Base-by-base conservation (phyloP, 768 basidiomycete genomes). In the Antrodiella citrinella region DNA sequence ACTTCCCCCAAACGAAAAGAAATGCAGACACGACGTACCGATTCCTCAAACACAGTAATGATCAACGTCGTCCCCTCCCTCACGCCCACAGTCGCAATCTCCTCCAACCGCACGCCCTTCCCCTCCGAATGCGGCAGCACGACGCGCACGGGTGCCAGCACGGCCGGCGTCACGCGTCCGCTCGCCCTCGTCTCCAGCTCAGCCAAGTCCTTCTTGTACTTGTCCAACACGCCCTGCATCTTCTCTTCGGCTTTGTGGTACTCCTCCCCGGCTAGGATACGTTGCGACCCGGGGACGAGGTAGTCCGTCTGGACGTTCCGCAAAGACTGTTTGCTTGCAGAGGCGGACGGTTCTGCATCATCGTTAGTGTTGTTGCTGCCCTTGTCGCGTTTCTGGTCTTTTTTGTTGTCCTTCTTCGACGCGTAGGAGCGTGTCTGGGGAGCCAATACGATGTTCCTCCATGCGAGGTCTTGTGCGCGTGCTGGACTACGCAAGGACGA, bases 1-100 rank as follows among this genome's bases (percentile, higher is more conserved):
- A 67, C 80, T 70, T n/a, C n/a, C n/a, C n/a, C n/a, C n/a, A n/a
- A n/a, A n/a, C n/a, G n/a, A n/a, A n/a, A n/a, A n/a, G n/a, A n/a
- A n/a, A n/a, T n/a, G 30, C 30, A 35, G 30, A 15, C 15, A 35
- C 15, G 30, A 42, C 54, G n/a, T 63, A 91, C 90, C 61, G 79
- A 69, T 62, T 88, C 84, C 48, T 91, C 84, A 58, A 88, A 91
- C 24, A 88, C 71, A 3, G 86, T 88, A 10, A 92, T 72, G 21
- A 91, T 55, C 50, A 92, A 67, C 48, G 76, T 75, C 4, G 84
- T 77, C 0, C 90, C 90, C 47, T 92, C 86, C 53, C 82, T 72
- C 35, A 92, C 80, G 5, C 90, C 89, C 18, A 92, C 77, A 0
- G 89, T 90, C 1, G 90, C 84, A 21, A 91, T 61, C 48, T 89